Conservation (phyloP, 352 stramenopile genomes). For the Pythium biforme region DNA sequence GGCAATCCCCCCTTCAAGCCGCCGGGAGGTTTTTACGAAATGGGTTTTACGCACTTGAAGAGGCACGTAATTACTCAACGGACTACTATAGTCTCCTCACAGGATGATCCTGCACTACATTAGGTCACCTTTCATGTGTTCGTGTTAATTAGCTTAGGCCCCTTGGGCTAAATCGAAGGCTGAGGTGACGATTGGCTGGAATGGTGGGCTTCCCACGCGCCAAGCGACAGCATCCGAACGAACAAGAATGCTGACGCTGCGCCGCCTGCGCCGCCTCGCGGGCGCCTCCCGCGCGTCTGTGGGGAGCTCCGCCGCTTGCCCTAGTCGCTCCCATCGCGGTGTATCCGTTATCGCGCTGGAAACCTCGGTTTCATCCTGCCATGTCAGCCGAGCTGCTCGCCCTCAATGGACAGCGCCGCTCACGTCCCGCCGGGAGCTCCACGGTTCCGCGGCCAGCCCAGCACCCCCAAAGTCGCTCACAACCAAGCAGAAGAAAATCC, state of each 20-base stretch:
- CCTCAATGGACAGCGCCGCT: too few species aligned
- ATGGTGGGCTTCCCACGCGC: neutral
- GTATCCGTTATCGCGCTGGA: too few species aligned
- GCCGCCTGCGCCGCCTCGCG: slow-evolving; percentile 3
- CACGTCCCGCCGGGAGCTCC: too few species aligned
- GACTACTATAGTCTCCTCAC: neutral
- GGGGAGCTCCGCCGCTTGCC: too few species aligned
- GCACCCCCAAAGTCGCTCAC: neutral
- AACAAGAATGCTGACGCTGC: slow-evolving; percentile 15
- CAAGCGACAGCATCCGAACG: neutral
- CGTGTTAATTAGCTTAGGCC: neutral
- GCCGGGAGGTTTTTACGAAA: slow-evolving; percentile 7
- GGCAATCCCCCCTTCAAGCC: slow-evolving; percentile 8
- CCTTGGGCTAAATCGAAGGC: neutral
- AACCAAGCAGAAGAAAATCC: slow-evolving; percentile 4
- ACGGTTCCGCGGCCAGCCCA: neutral
- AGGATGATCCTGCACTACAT: too few species aligned
- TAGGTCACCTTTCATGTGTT: too few species aligned
- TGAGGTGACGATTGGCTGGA: slow-evolving; percentile 14
- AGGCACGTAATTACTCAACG: neutral
- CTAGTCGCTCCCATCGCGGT: too few species aligned
- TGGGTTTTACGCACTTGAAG: neutral
- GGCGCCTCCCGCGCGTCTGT: neutral
- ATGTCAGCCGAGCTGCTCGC: too few species aligned
- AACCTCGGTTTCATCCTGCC: too few species aligned